Evolutionary conservation across 1,284 basidiomycete genomes (phyloP).

Genomic region (Heliocybe sulcata): DNA sequence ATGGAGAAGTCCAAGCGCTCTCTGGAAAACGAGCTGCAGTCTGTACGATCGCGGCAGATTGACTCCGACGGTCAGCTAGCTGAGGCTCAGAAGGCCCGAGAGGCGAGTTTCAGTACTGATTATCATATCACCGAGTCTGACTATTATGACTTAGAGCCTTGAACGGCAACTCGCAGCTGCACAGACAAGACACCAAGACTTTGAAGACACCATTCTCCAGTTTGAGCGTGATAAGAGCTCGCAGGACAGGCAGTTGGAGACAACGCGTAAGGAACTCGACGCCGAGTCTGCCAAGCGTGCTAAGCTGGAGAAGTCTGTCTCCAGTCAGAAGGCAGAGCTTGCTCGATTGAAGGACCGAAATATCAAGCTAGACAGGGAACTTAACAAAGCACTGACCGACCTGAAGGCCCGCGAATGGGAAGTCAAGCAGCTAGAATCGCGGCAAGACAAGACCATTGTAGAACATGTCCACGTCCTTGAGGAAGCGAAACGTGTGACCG

Average conservation of each 20-base stretch:
- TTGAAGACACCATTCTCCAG: constrained; percentile 83
- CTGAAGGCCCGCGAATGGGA: constrained; percentile 83
- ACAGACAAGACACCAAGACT: constrained; percentile 73
- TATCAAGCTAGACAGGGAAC: constrained; percentile 71
- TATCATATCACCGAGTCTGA: constrained; percentile 4
- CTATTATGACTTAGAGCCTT: constrained; percentile 40
- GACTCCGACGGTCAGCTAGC: constrained; percentile 65
- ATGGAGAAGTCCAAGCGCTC: constrained; percentile 68
- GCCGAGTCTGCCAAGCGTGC: constrained; percentile 61
- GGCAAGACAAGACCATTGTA: constrained; percentile 96
- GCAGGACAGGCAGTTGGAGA: constrained; percentile 68
- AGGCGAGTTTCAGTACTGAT: constrained; percentile 38
- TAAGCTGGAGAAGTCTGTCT: constrained; percentile 64
- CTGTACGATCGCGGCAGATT: constrained; percentile 64
- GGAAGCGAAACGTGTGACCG: constrained; percentile 94
- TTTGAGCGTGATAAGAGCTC: constrained; percentile 78
- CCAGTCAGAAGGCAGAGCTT: constrained; percentile 65
- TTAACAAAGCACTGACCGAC: constrained; percentile 74
- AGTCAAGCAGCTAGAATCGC: constrained; percentile 76
- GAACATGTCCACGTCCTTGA: constrained; percentile 98
- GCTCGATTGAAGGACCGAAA: constrained; percentile 63
- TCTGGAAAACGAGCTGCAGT: constrained; percentile 71
- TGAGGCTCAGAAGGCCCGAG: constrained; percentile 58
- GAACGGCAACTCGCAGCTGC: constrained; percentile 73
- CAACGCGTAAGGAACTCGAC: constrained; percentile 62